Evolutionary conservation across 305 asterid genomes (phyloP).

Genomic region (Fraxinus velutina): DNA sequence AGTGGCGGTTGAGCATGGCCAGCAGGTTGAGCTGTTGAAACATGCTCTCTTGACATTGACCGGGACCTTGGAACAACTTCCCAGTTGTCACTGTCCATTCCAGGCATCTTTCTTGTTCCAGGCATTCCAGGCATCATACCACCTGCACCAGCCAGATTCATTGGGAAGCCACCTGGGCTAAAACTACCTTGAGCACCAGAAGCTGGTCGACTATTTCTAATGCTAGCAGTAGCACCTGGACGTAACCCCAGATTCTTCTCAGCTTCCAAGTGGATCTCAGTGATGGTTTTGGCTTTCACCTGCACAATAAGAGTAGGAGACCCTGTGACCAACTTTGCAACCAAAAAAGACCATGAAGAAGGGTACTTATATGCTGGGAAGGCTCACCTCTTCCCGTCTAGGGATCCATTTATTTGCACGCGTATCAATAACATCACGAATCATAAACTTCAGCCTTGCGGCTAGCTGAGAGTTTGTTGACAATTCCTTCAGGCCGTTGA

Average conservation of each 20-base stretch:
- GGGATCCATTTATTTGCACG: conserved; percentile 89
- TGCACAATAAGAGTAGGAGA: conserved; percentile 24
- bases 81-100: conserved; percentile 65
- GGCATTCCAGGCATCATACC: conserved; percentile 97
- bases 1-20: conserved; percentile 34
- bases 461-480: conserved; percentile 67
- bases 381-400: conserved; percentile 82
- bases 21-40: conserved; percentile 30
- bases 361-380: conserved; percentile 21
- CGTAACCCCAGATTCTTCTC: conserved; percentile 64
- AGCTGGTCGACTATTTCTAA: conserved; percentile 47
- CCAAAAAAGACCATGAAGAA: not conserved
- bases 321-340: conserved; percentile 23
- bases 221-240: conserved; percentile 48
- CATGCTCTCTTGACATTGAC: conserved; percentile 60
- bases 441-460: conserved; percentile 68
- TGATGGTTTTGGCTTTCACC: conserved; percentile 72
- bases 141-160: conserved; percentile 65
- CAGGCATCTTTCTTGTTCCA: conserved; percentile 76
- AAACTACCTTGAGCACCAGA: conserved; percentile 45
- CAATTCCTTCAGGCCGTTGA: conserved; percentile 65
- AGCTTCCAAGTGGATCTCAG: conserved; percentile 74
- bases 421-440: conserved; percentile 72
- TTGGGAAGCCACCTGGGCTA: conserved; percentile 53
- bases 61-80: conserved; percentile 72